Conservation (phyloP, 768 basidiomycete genomes). For the Saitozyma sp. region DNA sequence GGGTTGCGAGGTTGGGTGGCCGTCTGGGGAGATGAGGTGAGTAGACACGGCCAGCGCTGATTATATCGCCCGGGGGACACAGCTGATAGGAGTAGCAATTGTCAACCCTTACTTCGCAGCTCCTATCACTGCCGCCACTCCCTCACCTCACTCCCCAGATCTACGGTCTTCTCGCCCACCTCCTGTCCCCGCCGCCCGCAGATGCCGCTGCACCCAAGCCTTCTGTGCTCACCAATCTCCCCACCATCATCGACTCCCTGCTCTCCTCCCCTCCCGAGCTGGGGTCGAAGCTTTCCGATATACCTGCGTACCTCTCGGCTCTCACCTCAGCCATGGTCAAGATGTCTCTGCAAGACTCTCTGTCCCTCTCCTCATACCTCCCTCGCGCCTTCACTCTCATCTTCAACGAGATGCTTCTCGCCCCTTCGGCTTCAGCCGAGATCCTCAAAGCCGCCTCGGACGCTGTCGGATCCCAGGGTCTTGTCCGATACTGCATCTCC, state of each 20-base stretch:
- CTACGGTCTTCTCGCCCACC: slow-evolving; percentile 79
- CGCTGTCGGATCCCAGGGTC: slow-evolving; percentile 43
- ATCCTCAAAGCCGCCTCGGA: slow-evolving; percentile 44
- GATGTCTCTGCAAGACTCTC: slow-evolving; percentile 45
- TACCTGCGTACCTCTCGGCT: slow-evolving; percentile 48
- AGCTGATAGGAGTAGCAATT: slow-evolving; percentile 60
- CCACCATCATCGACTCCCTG: slow-evolving; percentile 50
- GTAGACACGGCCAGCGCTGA: slow-evolving; percentile 42
- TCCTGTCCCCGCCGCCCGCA: slow-evolving; percentile 59
- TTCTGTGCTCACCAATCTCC: slow-evolving; percentile 44
- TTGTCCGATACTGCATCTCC: slow-evolving; percentile 71
- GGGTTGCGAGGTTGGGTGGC: slow-evolving; percentile 62
- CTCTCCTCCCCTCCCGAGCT: slow-evolving; percentile 46
- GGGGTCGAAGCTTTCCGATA: slow-evolving; percentile 33
- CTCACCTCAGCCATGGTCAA: slow-evolving; percentile 49
- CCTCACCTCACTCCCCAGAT: slow-evolving; percentile 84
- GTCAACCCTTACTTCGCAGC: slow-evolving; percentile 65
- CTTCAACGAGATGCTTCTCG: slow-evolving; percentile 46
- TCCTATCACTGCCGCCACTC: slow-evolving; percentile 80
- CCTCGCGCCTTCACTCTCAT: slow-evolving; percentile 46
- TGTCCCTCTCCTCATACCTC: slow-evolving; percentile 38
- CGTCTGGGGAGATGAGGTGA: slow-evolving; percentile 64
- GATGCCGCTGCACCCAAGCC: slow-evolving; percentile 29
- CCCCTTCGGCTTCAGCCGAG: slow-evolving; percentile 27
- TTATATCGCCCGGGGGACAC: background rate